A percentile compares a stretch with the other conserved stretches of the same genome.
These are phyloP conservation scores for Physcomitrellopsis africana DNA, from an alignment of 225 moss, liverwort and hornwort genomes.

Conservation along the genomic window DNA sequence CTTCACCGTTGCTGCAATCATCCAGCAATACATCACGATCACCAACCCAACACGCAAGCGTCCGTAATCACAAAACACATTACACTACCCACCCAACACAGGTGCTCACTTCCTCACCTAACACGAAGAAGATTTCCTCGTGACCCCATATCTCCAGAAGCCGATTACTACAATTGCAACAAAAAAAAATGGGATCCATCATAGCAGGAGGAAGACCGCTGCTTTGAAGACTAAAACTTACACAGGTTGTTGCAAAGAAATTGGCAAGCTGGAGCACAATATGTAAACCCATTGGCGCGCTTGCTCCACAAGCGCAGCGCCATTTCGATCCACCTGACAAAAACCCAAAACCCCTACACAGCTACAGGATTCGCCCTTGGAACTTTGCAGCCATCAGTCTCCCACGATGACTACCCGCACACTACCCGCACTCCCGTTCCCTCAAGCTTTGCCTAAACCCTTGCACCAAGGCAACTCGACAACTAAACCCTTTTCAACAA, in stretches of 20 bases:
- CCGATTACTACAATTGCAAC: background rate
- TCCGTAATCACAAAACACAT: background rate
- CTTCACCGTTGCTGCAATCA: constrained; percentile 45
- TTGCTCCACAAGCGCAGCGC: constrained; percentile 57
- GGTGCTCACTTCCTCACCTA: background rate
- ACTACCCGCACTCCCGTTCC: background rate
- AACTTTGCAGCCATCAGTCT: constrained; percentile 31
- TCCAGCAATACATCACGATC: constrained; percentile 15
- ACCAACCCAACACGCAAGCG: constrained; percentile 3
- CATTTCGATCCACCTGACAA: constrained; percentile 28
- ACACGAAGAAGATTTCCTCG: background rate
- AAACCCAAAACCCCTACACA: constrained; percentile 4
- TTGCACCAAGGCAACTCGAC: background rate
- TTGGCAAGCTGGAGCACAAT: constrained; percentile 36
- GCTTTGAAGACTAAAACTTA: constrained; percentile 26
- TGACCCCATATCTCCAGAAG: background rate
- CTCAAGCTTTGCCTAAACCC: background rate
- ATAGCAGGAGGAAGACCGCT: background rate
- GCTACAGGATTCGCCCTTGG: constrained; percentile 1
- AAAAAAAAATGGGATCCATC: background rate
- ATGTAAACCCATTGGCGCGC: constrained; percentile 40
- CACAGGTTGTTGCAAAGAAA: constrained; percentile 39
- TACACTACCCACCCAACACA: background rate
- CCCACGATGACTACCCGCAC: background rate
- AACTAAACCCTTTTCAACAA: background rate